A percentile compares a stretch with the other conserved stretches of the same genome.
Conservation (phyloP, 2,329 filamentous ascomycete species). For the Aspergillus clavatus region DNA sequence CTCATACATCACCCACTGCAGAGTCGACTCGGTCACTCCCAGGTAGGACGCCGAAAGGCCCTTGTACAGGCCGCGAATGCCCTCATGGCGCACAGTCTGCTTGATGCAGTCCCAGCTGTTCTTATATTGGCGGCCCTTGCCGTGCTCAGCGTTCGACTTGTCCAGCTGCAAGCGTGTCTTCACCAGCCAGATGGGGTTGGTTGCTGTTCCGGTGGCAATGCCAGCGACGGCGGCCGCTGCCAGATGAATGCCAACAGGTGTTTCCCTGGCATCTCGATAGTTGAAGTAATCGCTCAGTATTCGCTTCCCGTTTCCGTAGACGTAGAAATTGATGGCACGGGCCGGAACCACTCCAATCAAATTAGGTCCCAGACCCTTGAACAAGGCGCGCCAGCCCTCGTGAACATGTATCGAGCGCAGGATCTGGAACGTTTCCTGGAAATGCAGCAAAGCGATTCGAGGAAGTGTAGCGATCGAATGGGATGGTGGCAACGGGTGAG, state of each 20-base stretch:
- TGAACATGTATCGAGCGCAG: conserved; percentile 71
- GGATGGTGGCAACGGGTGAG: conserved; percentile 47
- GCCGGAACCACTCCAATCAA: conserved; percentile 85
- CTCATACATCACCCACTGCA: conserved; percentile 94
- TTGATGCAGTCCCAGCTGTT: conserved; percentile 85
- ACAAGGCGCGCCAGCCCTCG: conserved; percentile 82
- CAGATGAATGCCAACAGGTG: conserved; percentile 69
- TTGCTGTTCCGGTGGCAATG: conserved; percentile 81
- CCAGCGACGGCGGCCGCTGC: conserved; percentile 71
- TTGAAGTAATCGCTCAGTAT: conserved; percentile 66
- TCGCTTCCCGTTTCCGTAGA: conserved; percentile 87
- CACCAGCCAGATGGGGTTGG: conserved; percentile 94
- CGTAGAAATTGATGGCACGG: conserved; percentile 87
- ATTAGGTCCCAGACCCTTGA: conserved; percentile 90
- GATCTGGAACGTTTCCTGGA: conserved; percentile 82
- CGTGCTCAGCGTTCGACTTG: conserved; percentile 67
- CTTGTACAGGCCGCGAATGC: conserved; percentile 76
- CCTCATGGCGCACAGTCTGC: conserved; percentile 76
- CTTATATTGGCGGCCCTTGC: conserved; percentile 64
- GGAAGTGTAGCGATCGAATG: conserved; percentile 56
- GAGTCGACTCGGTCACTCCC: conserved; percentile 80
- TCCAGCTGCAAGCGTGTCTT: conserved; percentile 92
- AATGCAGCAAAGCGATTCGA: conserved; percentile 65
- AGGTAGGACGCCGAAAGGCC: conserved; percentile 89
- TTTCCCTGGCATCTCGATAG: conserved; percentile 43